Conservation (phyloP, 202 grass and related monocot genomes). For the Bolboschoenoplectus hybrid region DNA sequence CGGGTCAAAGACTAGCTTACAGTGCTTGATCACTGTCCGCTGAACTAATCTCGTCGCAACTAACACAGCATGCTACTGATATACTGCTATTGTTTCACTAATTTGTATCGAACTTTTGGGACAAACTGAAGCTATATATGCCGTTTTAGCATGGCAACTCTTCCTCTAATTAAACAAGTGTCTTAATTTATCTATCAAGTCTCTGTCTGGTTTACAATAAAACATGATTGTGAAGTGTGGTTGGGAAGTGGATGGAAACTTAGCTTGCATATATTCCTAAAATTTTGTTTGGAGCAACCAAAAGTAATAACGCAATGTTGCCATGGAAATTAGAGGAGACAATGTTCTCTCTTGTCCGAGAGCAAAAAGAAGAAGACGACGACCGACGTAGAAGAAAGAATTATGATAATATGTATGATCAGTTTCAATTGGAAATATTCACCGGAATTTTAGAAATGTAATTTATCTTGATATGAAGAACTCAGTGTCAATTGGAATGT, state of each 20-base stretch:
- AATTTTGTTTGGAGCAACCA: too few species aligned
- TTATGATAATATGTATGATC: too few species aligned
- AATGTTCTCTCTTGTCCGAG: too few species aligned
- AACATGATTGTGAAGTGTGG: neutral
- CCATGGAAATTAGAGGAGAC: too few species aligned
- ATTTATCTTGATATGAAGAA: too few species aligned
- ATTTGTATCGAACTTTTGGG: neutral
- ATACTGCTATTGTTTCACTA: neutral
- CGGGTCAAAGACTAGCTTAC: neutral
- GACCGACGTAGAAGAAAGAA: too few species aligned
- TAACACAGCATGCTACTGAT: neutral
- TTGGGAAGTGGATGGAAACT: neutral
- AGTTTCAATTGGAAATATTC: too few species aligned
- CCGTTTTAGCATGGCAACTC: conserved; percentile 1
- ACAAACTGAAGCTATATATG: neutral
- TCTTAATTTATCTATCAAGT: neutral
- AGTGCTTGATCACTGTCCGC: conserved; percentile 30
- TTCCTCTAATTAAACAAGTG: neutral
- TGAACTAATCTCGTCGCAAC: neutral
- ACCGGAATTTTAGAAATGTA: too few species aligned
- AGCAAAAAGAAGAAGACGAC: too few species aligned
- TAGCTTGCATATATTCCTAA: neutral
- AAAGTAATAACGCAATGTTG: too few species aligned
- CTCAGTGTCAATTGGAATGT: too few species aligned
- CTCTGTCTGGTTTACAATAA: neutral